Base-by-base conservation (phyloP, 2,329 filamentous ascomycete genomes). In the Fusarium haematococcum region DNA sequence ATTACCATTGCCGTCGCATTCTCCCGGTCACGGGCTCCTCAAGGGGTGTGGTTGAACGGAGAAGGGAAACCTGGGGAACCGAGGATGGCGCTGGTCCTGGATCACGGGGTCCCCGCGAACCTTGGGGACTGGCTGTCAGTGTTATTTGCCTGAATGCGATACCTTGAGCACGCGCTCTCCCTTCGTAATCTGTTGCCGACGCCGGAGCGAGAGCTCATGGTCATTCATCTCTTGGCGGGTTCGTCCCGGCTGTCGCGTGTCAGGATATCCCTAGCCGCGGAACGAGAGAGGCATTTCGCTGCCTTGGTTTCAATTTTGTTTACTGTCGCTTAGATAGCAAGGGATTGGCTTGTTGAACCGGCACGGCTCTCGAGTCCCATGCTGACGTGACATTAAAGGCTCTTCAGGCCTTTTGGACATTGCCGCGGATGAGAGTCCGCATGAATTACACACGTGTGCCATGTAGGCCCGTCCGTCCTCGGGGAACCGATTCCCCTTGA, bases 31-130 rank as follows among this genome's bases (percentile, higher is more conserved):
- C 41, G 27, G 39, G 67, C 48, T 30, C 18, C 18, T 18, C 13
- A n/a, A 11, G 48, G 48, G 48, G 48, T 32, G 27, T 52, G 48
- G 43, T 48, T 52, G 48, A n/a, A 30, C 25, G 48, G 23, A 33
- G 37, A 14, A 30, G 25, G 23, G 18, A 60, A 64, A 60, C 33
- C 65, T 63, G 62, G 72, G 67, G 71, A 48, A 50, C 32, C 37
- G n/a, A 57, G 54, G 27, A 57, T 25, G 32, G 20, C 25, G 10
- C 23, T 23, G n/a, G 30, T 14, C 45, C 25, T 52, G 60, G 54
- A 50, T 48, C 73, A 75, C n/a, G 66, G 71, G 62, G 50, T 67
- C 69, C 65, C 72, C 59, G 27, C 41, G 54, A 58, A 56, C 14
- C 20, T 23, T 20, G 41, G 23, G 48, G 20, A 23, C 41, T 43